Conservation (phyloP, 169 alveolate genomes). For the Plasmodium cynomolgi region DNA sequence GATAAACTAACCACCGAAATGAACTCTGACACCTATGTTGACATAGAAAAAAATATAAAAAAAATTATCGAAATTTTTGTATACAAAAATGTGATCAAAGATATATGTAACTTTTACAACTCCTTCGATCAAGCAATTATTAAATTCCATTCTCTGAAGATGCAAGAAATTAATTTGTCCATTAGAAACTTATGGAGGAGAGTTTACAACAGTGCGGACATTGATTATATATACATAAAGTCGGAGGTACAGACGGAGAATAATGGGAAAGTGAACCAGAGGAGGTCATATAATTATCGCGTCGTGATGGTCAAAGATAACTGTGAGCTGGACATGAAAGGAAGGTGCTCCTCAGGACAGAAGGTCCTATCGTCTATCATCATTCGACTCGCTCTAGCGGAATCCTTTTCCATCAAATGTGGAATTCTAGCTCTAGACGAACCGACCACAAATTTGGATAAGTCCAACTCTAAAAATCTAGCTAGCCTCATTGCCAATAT, state of each 20-base stretch:
- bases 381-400: conserved; percentile 98
- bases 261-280: conserved; percentile 55
- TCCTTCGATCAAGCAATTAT: conserved; percentile 80
- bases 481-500: conserved; percentile 80
- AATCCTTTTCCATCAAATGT: conserved; percentile 97
- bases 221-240: conserved; percentile 89
- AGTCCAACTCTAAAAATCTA: conserved; percentile 92
- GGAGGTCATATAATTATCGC: conserved; percentile 83
- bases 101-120: conserved; percentile 54
- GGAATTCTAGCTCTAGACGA: conserved; percentile 99
- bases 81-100: conserved; percentile 71
- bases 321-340: conserved; percentile 93
- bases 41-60: conserved; percentile 68
- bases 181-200: conserved; percentile 96
- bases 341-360: conserved; percentile 99
- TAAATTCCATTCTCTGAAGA: conserved; percentile 86
- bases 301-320: conserved; percentile 90
- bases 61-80: conserved; percentile 53
- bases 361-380: conserved; percentile 97
- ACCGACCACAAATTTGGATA: conserved; percentile 99
- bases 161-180: conserved; percentile 95
- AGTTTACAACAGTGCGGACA: conserved; percentile 95
- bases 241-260: conserved; percentile 24
- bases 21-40: conserved; percentile 40
- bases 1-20: conserved; percentile 76